phyloP scores from a whole-genome alignment of 805 yeast species.

The Saccharomycopsis guyanensis region DNA sequence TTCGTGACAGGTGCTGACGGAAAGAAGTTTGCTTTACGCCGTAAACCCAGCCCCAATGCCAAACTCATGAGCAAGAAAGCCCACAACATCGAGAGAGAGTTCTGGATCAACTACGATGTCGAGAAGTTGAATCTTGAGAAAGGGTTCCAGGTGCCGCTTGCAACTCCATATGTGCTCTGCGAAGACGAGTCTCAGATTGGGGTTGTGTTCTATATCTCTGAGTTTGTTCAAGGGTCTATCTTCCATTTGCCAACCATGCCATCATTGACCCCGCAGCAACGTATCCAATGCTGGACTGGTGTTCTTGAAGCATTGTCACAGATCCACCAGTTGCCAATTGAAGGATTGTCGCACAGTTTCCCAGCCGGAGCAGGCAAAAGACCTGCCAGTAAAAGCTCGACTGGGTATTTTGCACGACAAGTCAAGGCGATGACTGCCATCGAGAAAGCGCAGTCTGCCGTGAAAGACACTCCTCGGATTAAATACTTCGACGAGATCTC shows the following conservation, averaged over 20 bases:
- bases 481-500: constrained; percentile 39
- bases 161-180: constrained; percentile 43
- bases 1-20: constrained; percentile 36
- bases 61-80: constrained; percentile 47
- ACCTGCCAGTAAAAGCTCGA: constrained; percentile 22
- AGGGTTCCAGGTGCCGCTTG: constrained; percentile 41
- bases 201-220: constrained; percentile 53
- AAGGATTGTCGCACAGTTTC: constrained; percentile 33
- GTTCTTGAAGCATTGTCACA: constrained; percentile 40
- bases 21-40: constrained; percentile 40
- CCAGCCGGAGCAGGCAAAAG: constrained; percentile 26
- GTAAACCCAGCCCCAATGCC: constrained; percentile 47
- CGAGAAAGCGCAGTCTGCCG: constrained; percentile 31
- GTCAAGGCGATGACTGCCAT: constrained; percentile 39
- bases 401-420: constrained; percentile 47
- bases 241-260: constrained; percentile 47
- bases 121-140: constrained; percentile 21
- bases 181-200: constrained; percentile 50
- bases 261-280: constrained; percentile 28
- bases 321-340: constrained; percentile 43
- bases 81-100: constrained; percentile 58
- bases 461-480: constrained; percentile 34
- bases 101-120: constrained; percentile 32
- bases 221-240: constrained; percentile 47
- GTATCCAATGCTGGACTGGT: constrained; percentile 36